Percentiles rank a stretch among this genome's conserved stretches.
These are phyloP conservation scores for Solanum aculeatissimum DNA, from an alignment of 305 asterid genomes.

Conservation along the genomic window DNA sequence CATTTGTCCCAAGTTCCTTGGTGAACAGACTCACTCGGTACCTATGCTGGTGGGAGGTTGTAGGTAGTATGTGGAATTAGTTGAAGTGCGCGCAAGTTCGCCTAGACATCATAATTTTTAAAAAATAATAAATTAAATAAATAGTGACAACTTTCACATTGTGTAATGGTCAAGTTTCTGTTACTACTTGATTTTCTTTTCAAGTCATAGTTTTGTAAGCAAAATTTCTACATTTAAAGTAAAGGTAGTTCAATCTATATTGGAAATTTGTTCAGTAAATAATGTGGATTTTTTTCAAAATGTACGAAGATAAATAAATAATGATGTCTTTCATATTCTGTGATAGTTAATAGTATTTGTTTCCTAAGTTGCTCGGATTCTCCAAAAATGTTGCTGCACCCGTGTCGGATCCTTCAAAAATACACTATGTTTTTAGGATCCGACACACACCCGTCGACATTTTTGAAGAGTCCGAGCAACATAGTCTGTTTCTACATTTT, in stretches of 20 bases:
- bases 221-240: background rate
- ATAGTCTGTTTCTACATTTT: background rate
- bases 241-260: background rate
- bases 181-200: background rate
- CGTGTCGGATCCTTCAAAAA: too few species aligned
- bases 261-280: background rate
- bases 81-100: background rate
- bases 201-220: background rate
- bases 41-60: background rate
- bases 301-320: background rate
- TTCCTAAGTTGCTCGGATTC: too few species aligned
- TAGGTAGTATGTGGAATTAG: background rate
- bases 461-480: too few species aligned
- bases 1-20: background rate
- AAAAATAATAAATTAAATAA: background rate
- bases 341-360: background rate
- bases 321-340: background rate
- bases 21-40: background rate
- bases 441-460: too few species aligned
- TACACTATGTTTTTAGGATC: too few species aligned
- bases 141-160: background rate
- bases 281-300: background rate
- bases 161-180: background rate
- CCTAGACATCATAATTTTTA: background rate
- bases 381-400: too few species aligned